phyloP scores from a whole-genome alignment of 2,329 filamentous ascomycete species.

The Aspergillus caelatus region DNA sequence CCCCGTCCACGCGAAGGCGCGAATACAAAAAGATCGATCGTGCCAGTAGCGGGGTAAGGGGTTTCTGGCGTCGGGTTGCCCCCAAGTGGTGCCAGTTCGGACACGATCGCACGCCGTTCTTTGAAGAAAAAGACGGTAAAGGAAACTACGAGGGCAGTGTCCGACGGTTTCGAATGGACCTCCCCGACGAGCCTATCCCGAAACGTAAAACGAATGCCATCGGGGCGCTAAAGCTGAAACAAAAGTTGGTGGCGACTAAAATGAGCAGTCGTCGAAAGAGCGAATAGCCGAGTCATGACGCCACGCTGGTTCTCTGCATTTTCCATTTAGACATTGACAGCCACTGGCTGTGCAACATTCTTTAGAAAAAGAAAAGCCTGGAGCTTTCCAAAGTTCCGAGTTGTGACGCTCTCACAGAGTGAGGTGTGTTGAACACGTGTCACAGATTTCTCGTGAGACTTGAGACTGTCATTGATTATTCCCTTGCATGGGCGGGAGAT shows the following conservation, averaged over 20 bases:
- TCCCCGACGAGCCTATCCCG: conserved; percentile 35
- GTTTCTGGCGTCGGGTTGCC: conserved; percentile 45
- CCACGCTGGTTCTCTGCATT: not conserved
- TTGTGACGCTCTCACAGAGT: not conserved
- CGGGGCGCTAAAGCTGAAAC: conserved; percentile 16
- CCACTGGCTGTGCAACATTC: not conserved
- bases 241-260: conserved; percentile 13
- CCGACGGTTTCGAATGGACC: conserved; percentile 48
- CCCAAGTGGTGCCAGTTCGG: conserved; percentile 43
- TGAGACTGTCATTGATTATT: conserved; percentile 1
- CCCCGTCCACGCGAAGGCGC: conserved; percentile 44
- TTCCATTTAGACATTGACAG: not conserved
- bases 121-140: conserved; percentile 42
- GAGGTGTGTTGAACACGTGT: conserved; percentile 11
- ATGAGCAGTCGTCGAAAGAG: not conserved
- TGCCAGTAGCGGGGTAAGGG: conserved; percentile 44
- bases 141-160: conserved; percentile 48
- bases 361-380: conserved; percentile 1
- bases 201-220: not conserved
- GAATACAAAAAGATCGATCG: conserved; percentile 59
- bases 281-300: not conserved
- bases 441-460: conserved; percentile 1
- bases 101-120: conserved; percentile 42
- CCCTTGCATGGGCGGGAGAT: not conserved
- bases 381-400: not conserved